Evolutionary conservation across 306 rosid genomes (phyloP).

Genomic region (Arachis hypogaea): DNA sequence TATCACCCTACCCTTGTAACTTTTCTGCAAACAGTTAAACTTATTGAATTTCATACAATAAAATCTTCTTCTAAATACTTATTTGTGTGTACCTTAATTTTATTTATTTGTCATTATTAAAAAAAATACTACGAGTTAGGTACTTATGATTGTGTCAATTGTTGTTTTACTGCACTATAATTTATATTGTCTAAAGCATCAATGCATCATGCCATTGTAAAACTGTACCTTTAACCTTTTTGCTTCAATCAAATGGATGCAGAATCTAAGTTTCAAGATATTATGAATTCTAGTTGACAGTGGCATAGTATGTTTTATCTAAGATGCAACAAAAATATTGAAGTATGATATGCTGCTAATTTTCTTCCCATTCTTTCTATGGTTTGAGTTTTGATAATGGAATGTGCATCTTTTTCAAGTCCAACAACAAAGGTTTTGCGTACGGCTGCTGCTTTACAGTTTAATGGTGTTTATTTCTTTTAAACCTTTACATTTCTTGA

Average conservation of each 20-base stretch:
- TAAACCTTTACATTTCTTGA: slow-evolving; percentile 10
- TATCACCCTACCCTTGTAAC: background rate
- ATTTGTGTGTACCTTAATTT: background rate
- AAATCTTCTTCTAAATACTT: slow-evolving; percentile 16
- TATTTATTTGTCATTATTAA: background rate
- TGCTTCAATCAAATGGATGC: slow-evolving; percentile 1
- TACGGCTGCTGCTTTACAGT: background rate
- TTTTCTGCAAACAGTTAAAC: slow-evolving; percentile 14
- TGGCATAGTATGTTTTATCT: slow-evolving; percentile 1
- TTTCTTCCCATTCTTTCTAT: slow-evolving; percentile 4
- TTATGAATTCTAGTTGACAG: background rate
- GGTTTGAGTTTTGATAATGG: slow-evolving; percentile 23
- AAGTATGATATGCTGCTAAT: slow-evolving; percentile 6
- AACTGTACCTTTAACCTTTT: slow-evolving; percentile 13
- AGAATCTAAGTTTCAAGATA: slow-evolving; percentile 14
- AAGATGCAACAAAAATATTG: slow-evolving; percentile 6
- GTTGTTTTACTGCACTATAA: background rate
- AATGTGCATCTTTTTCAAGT: slow-evolving; percentile 3
- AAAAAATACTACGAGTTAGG: background rate
- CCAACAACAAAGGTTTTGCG: slow-evolving; percentile 6
- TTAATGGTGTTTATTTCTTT: slow-evolving; percentile 10
- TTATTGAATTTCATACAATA: slow-evolving; percentile 8
- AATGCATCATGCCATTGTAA: slow-evolving; percentile 1
- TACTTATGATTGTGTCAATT: slow-evolving; percentile 12
- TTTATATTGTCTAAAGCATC: slow-evolving; percentile 11